A percentile compares a stretch with the other conserved stretches of the same genome.
These are phyloP conservation scores for Leccinum boreale DNA, from an alignment of 768 basidiomycete species.

Conservation along the genomic window DNA sequence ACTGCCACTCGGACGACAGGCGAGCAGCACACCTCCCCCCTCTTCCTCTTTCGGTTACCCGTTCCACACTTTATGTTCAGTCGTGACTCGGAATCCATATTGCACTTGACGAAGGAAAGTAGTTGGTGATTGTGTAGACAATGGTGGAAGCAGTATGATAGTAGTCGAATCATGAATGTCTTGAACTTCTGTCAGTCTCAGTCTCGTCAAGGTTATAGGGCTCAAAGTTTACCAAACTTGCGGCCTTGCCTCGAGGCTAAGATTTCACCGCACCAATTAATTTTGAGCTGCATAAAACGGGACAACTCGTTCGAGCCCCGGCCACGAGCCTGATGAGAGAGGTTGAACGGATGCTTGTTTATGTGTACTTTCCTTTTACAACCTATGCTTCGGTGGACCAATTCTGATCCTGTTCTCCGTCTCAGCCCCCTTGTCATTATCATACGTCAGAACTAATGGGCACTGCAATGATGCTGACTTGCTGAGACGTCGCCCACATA, in stretches of 20 bases:
- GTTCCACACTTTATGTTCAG: no score
- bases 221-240: background rate
- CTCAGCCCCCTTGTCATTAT: slow-evolving; percentile 1
- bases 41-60: no score
- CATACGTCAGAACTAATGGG: background rate
- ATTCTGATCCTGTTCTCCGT: background rate
- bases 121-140: no score
- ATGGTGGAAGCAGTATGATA: no score
- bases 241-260: background rate
- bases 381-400: background rate
- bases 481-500: background rate
- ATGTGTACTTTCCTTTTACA: background rate
- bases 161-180: no score
- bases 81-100: no score
- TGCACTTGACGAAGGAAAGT: no score
- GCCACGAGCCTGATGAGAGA: slow-evolving; percentile 3
- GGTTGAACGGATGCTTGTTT: background rate
- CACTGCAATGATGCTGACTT: background rate
- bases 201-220: no score
- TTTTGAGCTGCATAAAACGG: background rate
- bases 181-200: no score
- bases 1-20: no score
- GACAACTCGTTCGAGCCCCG: background rate
- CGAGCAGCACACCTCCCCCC: no score
- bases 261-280: background rate